Conservation (phyloP, 2,329 filamentous ascomycete genomes). For the Bipolaris oryzae region DNA sequence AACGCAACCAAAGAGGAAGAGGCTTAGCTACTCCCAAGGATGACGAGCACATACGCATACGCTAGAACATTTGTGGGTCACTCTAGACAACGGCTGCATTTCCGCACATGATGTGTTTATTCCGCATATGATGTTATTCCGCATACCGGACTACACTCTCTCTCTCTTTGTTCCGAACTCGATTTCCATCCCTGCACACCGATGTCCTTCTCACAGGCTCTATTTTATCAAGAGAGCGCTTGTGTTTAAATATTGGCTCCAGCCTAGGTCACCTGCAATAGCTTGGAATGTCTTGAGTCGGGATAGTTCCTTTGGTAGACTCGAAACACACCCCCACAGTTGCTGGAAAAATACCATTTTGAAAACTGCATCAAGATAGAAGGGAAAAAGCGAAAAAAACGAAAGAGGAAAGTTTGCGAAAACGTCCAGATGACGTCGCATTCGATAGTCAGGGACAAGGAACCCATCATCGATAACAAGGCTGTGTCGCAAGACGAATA, state of each 20-base stretch:
- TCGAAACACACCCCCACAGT: no score
- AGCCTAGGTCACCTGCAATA: no score
- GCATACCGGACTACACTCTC: neutral
- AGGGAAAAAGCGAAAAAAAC: neutral
- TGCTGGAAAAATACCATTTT: neutral
- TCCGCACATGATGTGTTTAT: neutral
- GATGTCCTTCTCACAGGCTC: neutral
- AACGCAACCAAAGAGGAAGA: slow-evolving; percentile 13
- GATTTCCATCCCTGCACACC: neutral
- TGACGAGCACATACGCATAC: slow-evolving; percentile 3
- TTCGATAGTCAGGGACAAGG: slow-evolving; percentile 19
- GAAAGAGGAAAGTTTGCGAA: neutral
- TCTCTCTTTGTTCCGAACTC: neutral
- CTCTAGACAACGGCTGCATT: slow-evolving; percentile 2
- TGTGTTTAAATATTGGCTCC: neutral
- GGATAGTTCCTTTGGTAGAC: neutral
- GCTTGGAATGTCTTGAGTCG: neutral
- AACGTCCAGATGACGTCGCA: slow-evolving; percentile 18
- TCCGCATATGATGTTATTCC: neutral
- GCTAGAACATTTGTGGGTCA: slow-evolving; percentile 5
- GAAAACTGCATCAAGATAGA: neutral
- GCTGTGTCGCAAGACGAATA: slow-evolving; percentile 23
- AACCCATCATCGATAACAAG: slow-evolving; percentile 19
- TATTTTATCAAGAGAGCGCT: neutral
- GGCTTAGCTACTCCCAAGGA: slow-evolving; percentile 35